A percentile compares a stretch with the other conserved stretches of the same genome.
These are phyloP conservation scores for Kregervanrija delftensis DNA, from an alignment of 805 yeast species.

Conservation along the genomic window DNA sequence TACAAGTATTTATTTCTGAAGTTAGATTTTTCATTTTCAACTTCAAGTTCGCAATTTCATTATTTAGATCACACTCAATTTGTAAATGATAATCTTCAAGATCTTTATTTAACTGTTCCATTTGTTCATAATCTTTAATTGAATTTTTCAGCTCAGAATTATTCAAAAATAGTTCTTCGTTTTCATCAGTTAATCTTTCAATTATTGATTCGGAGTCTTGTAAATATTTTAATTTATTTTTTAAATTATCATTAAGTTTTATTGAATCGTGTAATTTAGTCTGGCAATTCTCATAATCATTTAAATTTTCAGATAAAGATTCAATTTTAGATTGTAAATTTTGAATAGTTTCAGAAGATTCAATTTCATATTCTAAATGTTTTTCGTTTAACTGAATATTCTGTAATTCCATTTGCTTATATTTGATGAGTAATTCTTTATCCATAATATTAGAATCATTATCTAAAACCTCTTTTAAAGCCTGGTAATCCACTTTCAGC, in stretches of 20 bases:
- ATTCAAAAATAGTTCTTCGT: constrained; percentile 27
- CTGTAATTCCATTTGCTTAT: constrained; percentile 22
- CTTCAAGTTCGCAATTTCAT: constrained; percentile 29
- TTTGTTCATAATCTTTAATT: constrained; percentile 40
- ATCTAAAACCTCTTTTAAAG: constrained; percentile 14
- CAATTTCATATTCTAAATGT: not conserved
- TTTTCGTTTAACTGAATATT: constrained; percentile 24
- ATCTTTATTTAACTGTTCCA: constrained; percentile 43
- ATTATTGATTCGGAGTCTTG: constrained; percentile 5
- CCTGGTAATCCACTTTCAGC: constrained; percentile 27
- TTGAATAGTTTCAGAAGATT: not conserved
- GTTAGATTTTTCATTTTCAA: constrained; percentile 4
- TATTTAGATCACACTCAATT: constrained; percentile 37
- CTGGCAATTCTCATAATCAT: too few relatives aligned
- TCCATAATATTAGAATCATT: not conserved
- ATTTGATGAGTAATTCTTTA: constrained; percentile 24
- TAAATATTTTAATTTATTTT: too few relatives aligned
- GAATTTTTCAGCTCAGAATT: constrained; percentile 30
- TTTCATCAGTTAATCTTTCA: constrained; percentile 18
- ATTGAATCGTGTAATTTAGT: too few relatives aligned
- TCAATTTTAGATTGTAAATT: constrained; percentile 22
- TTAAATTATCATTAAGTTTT: too few relatives aligned
- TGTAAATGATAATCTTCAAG: constrained; percentile 39
- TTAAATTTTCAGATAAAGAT: too few relatives aligned
- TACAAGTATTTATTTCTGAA: too few relatives aligned